Percentiles rank a stretch among this genome's conserved stretches.
phyloP scores from a whole-genome alignment of 164 flowering plant genomes.

The Protea cynaroides region DNA sequence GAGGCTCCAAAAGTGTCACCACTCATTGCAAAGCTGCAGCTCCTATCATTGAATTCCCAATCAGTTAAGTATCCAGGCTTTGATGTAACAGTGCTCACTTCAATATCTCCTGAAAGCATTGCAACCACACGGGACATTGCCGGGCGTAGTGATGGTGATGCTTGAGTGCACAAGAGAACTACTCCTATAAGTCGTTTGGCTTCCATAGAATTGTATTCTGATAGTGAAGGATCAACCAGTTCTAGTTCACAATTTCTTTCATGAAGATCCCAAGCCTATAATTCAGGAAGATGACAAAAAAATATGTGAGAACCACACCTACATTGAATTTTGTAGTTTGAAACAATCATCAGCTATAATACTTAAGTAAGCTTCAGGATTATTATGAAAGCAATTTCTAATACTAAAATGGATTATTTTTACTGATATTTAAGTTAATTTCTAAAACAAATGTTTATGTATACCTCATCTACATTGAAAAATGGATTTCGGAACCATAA shows the following conservation, averaged over 20 bases:
- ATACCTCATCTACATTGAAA: too few species aligned
- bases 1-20: conserved; percentile 3
- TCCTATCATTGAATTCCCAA: conserved; percentile 28
- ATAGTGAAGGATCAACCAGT: conserved; percentile 32
- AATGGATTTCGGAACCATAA: too few species aligned
- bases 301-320: too few species aligned
- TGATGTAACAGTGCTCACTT: conserved; percentile 27
- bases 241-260: conserved; percentile 33
- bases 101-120: conserved; percentile 43
- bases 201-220: conserved; percentile 26
- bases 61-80: conserved; percentile 38
- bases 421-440: too few species aligned
- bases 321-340: too few species aligned
- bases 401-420: too few species aligned
- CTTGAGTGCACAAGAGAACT: conserved; percentile 47
- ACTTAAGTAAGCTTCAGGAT: too few species aligned
- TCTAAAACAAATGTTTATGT: too few species aligned
- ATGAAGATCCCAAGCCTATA: conserved; percentile 49
- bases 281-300: neutral
- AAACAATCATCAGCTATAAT: too few species aligned
- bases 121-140: conserved; percentile 35
- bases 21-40: conserved; percentile 23
- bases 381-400: too few species aligned
- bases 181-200: conserved; percentile 32
- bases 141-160: conserved; percentile 39